phyloP scores from a whole-genome alignment of 2,329 filamentous ascomycete genomes.

The Xylaria sp. region DNA sequence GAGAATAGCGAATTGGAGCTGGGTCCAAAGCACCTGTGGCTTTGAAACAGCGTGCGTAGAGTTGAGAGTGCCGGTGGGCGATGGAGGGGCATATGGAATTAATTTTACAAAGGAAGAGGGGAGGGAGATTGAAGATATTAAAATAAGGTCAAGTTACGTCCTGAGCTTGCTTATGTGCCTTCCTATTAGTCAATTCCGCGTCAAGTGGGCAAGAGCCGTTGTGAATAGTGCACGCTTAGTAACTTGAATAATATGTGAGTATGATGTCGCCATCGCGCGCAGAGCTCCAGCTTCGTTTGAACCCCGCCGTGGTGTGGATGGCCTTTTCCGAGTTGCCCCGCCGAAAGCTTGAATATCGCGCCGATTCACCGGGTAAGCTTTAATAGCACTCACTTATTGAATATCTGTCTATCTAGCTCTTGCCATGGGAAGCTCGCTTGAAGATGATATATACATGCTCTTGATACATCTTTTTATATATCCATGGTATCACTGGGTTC shows the following conservation, averaged over 20 bases:
- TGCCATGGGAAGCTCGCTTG: no score
- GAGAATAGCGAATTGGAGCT: not conserved
- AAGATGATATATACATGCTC: no score
- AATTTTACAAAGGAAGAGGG: no score
- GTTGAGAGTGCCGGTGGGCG: conserved; percentile 7
- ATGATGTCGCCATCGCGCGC: conserved; percentile 23
- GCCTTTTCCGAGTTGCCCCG: conserved; percentile 3
- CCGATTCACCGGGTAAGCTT: not conserved
- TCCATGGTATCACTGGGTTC: no score
- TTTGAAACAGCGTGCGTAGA: conserved; percentile 13
- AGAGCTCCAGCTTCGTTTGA: not conserved
- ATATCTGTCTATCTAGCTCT: no score
- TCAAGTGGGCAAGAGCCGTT: not conserved
- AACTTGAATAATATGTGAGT: conserved; percentile 1
- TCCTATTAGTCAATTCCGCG: not conserved
- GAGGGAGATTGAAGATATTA: not conserved
- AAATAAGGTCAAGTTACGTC: not conserved
- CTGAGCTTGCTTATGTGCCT: not conserved
- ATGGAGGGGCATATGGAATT: conserved; percentile 20
- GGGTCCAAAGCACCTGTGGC: not conserved
- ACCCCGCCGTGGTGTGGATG: conserved; percentile 7
- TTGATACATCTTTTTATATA: no score
- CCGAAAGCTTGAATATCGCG: not conserved
- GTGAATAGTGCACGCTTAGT: not conserved
- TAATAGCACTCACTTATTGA: not conserved